Base-by-base conservation (phyloP, 2,329 filamentous ascomycete species). In the Zymoseptoria tritici region DNA sequence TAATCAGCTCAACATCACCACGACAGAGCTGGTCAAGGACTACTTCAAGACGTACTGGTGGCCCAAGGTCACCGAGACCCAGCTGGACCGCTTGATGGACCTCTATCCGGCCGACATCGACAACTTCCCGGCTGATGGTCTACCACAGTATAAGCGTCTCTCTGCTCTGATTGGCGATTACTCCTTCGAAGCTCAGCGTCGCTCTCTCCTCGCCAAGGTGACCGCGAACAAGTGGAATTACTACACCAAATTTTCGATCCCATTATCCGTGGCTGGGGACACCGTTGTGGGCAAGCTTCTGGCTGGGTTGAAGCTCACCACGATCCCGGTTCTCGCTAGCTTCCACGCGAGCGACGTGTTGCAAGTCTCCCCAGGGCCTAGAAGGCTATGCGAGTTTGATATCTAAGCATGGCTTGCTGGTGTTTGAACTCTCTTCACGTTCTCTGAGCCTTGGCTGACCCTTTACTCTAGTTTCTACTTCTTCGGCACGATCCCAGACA, bases 11-110 rank as follows among this genome's bases (percentile, higher is more conserved):
- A 65, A 65, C 54, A 60, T 61, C 54, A 62, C 63, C 24, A 62
- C 61, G 8, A 57, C 49, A 16, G 63, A 60, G 7, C 49, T 57
- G 7, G 57, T 65, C 49, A 60, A 61, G 50, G 58, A 62, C n/a
- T 65, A 64, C 58, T 62, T 64, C 56, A 64, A 60, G 22, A 56
- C 52, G 16, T 56, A 55, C 58, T 65, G 59, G 58, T 64, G 57
- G 56, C 60, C 60, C 11, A 53, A 62, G 2, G 57, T 59, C 6
- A 65, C 59, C 21, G 57, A 60, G 42, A 42, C 49, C 4, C 62
- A 64, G 50, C 53, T 65, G 21, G 56, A 61, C 24, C 57, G 52
- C 7, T 54, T 65, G 24, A 57, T 62, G 11, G 56, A 61, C 21
- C 36, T 54, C 26, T 66, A 66, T 57, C 62, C 62, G 0, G 24